phyloP scores from a whole-genome alignment of 805 yeast species.

The Lipomyces starkeyi region DNA sequence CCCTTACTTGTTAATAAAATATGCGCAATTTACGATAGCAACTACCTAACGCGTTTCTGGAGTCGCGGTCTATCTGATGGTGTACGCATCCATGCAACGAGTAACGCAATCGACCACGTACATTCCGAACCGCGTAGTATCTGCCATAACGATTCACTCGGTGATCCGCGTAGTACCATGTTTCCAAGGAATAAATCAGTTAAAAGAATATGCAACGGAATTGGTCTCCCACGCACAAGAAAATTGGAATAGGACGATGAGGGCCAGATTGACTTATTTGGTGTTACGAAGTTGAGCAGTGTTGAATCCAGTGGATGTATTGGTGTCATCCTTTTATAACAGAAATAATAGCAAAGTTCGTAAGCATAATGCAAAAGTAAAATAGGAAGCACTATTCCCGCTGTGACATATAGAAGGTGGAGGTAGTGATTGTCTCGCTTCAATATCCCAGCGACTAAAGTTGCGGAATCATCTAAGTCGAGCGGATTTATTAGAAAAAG shows the following conservation, averaged over 20 bases:
- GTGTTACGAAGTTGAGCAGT: slow-evolving; percentile 6
- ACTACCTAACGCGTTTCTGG: neutral
- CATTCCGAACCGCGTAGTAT: slow-evolving; percentile 7
- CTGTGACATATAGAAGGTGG: neutral
- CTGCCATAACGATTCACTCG: slow-evolving; percentile 13
- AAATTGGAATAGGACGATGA: slow-evolving; percentile 4
- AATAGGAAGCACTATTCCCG: neutral
- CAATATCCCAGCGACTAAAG: neutral
- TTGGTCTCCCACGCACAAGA: slow-evolving; percentile 1
- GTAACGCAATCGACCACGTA: slow-evolving; percentile 7
- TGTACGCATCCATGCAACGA: neutral
- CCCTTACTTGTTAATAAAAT: neutral
- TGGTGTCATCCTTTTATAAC: neutral
- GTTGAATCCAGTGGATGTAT: slow-evolving; percentile 7
- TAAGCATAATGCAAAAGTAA: neutral
- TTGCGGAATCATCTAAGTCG: neutral
- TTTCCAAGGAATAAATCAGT: slow-evolving; percentile 3
- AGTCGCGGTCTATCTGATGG: neutral
- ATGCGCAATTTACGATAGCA: neutral
- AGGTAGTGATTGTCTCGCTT: neutral
- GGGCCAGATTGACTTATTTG: slow-evolving; percentile 9
- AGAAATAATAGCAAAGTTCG: neutral
- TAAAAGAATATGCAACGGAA: slow-evolving; percentile 10
- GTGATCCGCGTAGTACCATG: neutral
- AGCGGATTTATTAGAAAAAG: neutral